Evolutionary conservation across 2,329 filamentous ascomycete species (phyloP), one percentile per base, ranked within the genome.

Genomic region (Aspergillus neoniger): DNA sequence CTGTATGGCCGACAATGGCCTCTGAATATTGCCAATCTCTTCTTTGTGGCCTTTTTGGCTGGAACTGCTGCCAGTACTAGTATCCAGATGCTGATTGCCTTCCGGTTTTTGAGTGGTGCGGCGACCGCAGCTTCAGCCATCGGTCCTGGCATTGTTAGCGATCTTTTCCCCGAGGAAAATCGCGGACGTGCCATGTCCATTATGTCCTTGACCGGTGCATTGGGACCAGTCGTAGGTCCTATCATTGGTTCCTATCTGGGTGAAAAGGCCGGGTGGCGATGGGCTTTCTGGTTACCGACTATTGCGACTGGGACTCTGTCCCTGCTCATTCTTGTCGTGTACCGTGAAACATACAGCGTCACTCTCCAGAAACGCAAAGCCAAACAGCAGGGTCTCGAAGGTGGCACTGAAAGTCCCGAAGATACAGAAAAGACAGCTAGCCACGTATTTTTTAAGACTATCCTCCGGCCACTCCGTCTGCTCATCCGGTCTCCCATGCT

Each of bases 11-110:
- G 60, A 36, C 57, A 48, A 8, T 39, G 57, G 6, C 55, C 60
- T 28, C 59, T 60, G 17, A 60, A 63, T 32, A n/a, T 53, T n/a
- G 59, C 59, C 30, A 63, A 61, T 55, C 28, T 63, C n/a, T 52
- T 56, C 47, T 63, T 63, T 52, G 58, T 49, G 21, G 55, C 41
- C 25, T 63, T 61, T 19, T 50, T 57, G 9, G 7, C 57, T 15
- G 62, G 59, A 8, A 57, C 52, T 38, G 62, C 62, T 32, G 39
- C 59, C 28, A 61, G 44, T 4, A 49, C 62, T 3, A 57, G 39
- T 17, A 38, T 61, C 19, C 14, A 30, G 12, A 49, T 52, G 41
- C 36, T 63, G 36, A 52, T 64, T 17, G 32, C 56, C 7, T 39
- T 64, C 32, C 56, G 62, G 5, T 64, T 64, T 28, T 36, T 64